Evolutionary conservation across 306 rosid genomes (phyloP), one percentile per base, ranked within the genome.

Genomic region (Inga oerstediana): DNA sequence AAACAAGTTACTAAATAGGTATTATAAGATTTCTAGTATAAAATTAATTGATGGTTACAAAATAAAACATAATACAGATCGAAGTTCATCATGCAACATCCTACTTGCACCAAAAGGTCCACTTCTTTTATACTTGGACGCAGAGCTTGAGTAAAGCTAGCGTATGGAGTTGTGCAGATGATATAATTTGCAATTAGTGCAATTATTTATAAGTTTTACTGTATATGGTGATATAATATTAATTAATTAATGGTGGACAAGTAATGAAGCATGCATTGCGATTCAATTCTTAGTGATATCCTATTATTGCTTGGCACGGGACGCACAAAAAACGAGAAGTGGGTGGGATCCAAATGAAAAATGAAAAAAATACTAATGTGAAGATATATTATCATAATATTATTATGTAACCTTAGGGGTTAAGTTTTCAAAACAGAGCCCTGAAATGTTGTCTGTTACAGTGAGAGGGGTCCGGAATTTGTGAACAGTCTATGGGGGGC

Each of bases 371-470:
- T 39, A 39, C 6, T 39, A 37, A 70, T 78, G 46, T 32, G 64
- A 35, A 61, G 67, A 7, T 19, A 67, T 76, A 58, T 77, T n/a
- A n/a, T n/a, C n/a, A n/a, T n/a, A n/a, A n/a, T n/a, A n/a, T n/a
- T n/a, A n/a, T n/a, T 69, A 22, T 2, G 32, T 22, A 79, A 52
- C 58, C 83, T 80, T 80, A 70, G 59, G 32, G 45, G 59, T 56
- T 80, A 80, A 70, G 77, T 52, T 80, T 69, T 51, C 75, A 34
- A 39, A 39, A 27, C 65, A 20, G 17, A 37, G 35, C 54, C 86
- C 48, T 61, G 45, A 56, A 76, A 68, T 61, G 30, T 37, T n/a
- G 64, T 62, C 32, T 20, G 8, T 19, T 64, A 15, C 46, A n/a
- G 75, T 49, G 51, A 8, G 66, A 8, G 82, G 49, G 67, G 66